A percentile compares a stretch with the other conserved stretches of the same genome.
Conservation (phyloP, 225 moss, liverwort and hornwort species). For the Bryoerythrophyllum caledonicum region DNA sequence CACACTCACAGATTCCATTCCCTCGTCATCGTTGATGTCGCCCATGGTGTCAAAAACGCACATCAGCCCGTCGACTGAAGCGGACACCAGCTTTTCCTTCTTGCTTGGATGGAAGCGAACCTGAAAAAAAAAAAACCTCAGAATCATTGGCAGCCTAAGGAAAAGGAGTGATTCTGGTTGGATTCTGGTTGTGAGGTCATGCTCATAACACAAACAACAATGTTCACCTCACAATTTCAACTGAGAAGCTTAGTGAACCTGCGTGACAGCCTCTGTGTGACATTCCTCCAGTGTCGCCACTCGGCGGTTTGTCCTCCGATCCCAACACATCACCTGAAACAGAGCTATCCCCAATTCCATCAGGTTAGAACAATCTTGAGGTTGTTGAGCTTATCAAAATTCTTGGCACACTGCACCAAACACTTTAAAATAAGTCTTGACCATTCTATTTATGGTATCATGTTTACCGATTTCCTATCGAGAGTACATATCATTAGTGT, state of each 20-base stretch:
- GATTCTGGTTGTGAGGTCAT: neutral
- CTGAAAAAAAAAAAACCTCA: conserved; percentile 29
- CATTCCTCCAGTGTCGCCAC: conserved; percentile 64
- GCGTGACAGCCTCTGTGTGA: conserved; percentile 94
- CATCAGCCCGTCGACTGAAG: conserved; percentile 92
- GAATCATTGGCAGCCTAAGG: neutral
- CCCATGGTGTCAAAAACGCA: conserved; percentile 68
- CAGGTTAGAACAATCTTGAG: no score
- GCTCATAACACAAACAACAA: conserved; percentile 35
- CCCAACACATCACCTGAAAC: conserved; percentile 82
- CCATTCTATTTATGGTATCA: neutral
- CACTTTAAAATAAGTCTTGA: no score
- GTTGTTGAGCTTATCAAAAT: no score
- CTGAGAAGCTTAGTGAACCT: conserved; percentile 68
- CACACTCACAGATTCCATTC: conserved; percentile 62
- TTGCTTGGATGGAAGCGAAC: conserved; percentile 83
- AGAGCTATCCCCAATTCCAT: conserved; percentile 1
- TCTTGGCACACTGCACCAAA: no score
- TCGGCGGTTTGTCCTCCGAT: conserved; percentile 76
- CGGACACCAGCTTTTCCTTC: conserved; percentile 74
- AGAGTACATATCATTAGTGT: no score
- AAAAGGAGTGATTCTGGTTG: neutral
- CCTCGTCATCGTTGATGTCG: conserved; percentile 67
- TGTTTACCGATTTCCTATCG: no score
- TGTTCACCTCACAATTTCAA: conserved; percentile 52